Evolutionary conservation across 176 grass and related monocot species (phyloP).

Genomic region (Chloris gayana): DNA sequence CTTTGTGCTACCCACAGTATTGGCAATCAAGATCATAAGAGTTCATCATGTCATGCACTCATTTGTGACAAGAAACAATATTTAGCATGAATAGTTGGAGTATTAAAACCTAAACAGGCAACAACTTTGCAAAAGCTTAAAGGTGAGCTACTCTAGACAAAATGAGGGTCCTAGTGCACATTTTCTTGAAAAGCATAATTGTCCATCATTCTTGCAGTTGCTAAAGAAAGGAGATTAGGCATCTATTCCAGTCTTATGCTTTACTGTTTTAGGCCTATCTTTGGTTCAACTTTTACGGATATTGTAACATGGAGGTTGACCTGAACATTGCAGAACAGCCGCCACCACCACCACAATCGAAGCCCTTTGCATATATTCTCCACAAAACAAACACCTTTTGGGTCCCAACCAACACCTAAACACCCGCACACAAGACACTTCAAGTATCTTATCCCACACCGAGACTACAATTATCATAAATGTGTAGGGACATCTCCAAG

Average conservation of each 20-base stretch:
- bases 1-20: neutral
- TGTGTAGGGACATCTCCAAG: conserved; percentile 2
- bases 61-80: neutral
- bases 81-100: neutral
- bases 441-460: conserved; percentile 26
- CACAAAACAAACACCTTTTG: conserved; percentile 11
- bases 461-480: conserved; percentile 14
- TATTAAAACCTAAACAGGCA: neutral
- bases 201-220: conserved; percentile 13
- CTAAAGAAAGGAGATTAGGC: conserved; percentile 22
- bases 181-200: neutral
- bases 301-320: conserved; percentile 2
- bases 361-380: conserved; percentile 40
- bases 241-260: conserved; percentile 44
- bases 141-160: neutral
- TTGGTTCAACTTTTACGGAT: conserved; percentile 12
- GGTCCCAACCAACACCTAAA: conserved; percentile 28
- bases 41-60: neutral
- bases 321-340: conserved; percentile 9
- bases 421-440: conserved; percentile 24
- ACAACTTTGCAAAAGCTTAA: conserved; percentile 26
- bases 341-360: conserved; percentile 5
- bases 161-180: conserved; percentile 2
- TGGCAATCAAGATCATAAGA: neutral
- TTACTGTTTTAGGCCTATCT: conserved; percentile 29